A percentile compares a stretch with the other conserved stretches of the same genome.
Conservation (phyloP, 148 eudicot genomes). For the Agrostemma githago region DNA sequence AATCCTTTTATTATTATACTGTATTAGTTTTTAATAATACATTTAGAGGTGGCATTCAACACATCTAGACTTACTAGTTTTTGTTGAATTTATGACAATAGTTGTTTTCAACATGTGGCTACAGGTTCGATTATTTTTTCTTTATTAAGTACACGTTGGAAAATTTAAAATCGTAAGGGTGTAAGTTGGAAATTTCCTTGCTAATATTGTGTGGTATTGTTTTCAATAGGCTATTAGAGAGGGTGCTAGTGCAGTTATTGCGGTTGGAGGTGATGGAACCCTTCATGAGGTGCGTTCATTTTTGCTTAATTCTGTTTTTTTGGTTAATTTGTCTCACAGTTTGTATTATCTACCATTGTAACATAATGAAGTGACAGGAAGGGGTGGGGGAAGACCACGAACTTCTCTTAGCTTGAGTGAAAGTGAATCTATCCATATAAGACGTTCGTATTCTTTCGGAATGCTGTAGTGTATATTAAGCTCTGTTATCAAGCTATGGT, state of each 20-base stretch:
- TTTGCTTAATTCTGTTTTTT: slow-evolving; percentile 1
- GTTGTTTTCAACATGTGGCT: neutral
- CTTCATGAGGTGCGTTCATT: slow-evolving; percentile 75
- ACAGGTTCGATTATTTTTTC: neutral
- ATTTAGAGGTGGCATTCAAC: neutral
- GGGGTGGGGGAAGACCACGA: neutral
- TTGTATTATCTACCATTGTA: neutral
- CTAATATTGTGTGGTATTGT: neutral
- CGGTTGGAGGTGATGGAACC: slow-evolving; percentile 98
- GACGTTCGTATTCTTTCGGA: neutral
- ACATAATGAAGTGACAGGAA: neutral
- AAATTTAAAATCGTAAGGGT: neutral
- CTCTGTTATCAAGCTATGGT: slow-evolving; percentile 1
- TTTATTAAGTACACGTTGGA: neutral
- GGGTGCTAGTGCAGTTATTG: slow-evolving; percentile 90
- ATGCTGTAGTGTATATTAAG: neutral
- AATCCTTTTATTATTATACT: neutral
- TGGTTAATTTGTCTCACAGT: neutral
- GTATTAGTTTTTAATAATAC: neutral
- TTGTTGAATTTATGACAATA: neutral
- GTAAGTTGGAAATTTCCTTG: neutral
- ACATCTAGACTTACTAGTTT: neutral
- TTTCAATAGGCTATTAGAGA: slow-evolving; percentile 71
- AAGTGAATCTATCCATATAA: neutral
- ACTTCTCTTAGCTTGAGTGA: neutral